Percentiles rank a stretch among this genome's conserved stretches.
Conservation (phyloP, 352 stramenopile species). For the Aphanomyces euteiches region DNA sequence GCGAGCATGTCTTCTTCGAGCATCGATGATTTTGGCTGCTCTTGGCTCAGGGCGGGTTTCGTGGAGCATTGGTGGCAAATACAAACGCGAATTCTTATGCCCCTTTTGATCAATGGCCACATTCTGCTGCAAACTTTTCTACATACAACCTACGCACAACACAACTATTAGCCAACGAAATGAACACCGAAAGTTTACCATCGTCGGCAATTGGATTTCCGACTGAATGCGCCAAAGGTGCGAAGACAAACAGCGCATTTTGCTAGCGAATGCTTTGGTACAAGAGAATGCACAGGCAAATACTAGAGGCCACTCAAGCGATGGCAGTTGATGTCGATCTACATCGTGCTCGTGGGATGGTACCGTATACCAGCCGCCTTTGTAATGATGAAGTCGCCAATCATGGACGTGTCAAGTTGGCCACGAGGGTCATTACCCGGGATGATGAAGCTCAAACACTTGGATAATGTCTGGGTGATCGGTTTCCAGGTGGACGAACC, state of each 20-base stretch:
- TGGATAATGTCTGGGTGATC: not conserved
- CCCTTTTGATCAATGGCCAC: too few relatives aligned
- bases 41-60: too few relatives aligned
- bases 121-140: too few relatives aligned
- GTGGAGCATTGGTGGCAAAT: too few relatives aligned
- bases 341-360: not conserved
- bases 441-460: not conserved
- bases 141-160: too few relatives aligned
- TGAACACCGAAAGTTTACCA: not conserved
- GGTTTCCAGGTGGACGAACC: not conserved
- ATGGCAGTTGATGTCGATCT: not conserved
- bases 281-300: not conserved
- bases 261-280: not conserved
- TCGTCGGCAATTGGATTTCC: not conserved
- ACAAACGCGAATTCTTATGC: too few relatives aligned
- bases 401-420: not conserved
- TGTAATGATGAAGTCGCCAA: not conserved
- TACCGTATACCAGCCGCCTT: not conserved
- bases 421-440: not conserved
- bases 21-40: too few relatives aligned
- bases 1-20: too few relatives aligned
- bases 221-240: not conserved
- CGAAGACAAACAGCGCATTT: not conserved
- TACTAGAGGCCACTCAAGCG: too few relatives aligned
- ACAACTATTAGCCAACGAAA: too few relatives aligned